A percentile compares a stretch with the other conserved stretches of the same genome.
Evolutionary conservation across 163 green algal genomes (phyloP).

Genomic region (Coccomyxa subellipsoidea): DNA sequence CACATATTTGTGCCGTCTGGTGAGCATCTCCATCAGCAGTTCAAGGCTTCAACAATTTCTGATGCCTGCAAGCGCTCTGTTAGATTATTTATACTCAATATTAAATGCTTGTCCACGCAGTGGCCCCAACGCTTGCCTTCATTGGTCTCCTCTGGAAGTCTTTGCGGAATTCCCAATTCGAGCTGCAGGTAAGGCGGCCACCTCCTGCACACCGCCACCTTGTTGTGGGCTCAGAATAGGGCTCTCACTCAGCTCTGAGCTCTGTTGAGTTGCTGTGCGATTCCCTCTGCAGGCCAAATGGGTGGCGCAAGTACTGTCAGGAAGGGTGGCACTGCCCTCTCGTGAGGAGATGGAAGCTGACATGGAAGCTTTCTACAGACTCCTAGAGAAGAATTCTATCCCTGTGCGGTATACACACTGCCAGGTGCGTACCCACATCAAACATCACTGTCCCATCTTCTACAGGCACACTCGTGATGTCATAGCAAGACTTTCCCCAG

Average conservation of each 20-base stretch:
- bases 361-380: not conserved
- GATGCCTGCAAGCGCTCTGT: no score
- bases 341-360: constrained; percentile 5
- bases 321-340: not conserved
- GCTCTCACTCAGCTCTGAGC: no score
- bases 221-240: no score
- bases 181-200: constrained; percentile 30
- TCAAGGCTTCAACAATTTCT: no score
- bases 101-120: not conserved
- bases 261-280: no score
- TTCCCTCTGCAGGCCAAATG: constrained; percentile 1
- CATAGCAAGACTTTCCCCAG: no score
- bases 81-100: no score
- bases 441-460: not conserved
- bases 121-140: constrained; percentile 71
- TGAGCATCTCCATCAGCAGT: not conserved
- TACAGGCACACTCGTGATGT: not conserved
- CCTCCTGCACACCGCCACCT: not conserved
- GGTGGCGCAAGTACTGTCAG: constrained; percentile 13
- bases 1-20: constrained; percentile 70
- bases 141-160: constrained; percentile 81
- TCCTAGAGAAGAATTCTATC: not conserved
- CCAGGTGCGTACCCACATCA: not conserved
- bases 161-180: constrained; percentile 33
- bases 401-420: constrained; percentile 11